These are phyloP conservation scores for Carex kokanica DNA, from an alignment of 176 grass and related monocot genomes.

Conservation along the genomic window DNA sequence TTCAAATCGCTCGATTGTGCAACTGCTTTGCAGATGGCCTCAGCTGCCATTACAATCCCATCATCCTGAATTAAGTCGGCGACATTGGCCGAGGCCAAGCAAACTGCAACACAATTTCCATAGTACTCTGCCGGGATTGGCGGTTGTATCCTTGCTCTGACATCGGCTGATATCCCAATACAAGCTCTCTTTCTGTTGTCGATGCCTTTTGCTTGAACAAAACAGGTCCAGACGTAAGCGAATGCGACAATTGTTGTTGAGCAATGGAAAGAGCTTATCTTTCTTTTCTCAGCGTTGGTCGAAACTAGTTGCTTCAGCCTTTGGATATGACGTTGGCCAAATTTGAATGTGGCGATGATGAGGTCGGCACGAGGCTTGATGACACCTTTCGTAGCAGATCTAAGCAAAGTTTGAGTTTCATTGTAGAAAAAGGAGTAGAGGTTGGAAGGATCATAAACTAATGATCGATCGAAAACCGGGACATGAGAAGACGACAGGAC, in stretches of 20 bases:
- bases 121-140: conserved; percentile 33
- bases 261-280: neutral
- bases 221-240: conserved; percentile 37
- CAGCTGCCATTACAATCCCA: neutral
- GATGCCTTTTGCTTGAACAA: neutral
- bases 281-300: neutral
- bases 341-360: conserved; percentile 28
- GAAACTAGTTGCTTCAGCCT: conserved; percentile 27
- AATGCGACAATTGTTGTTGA: conserved; percentile 23
- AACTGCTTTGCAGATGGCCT: conserved; percentile 13
- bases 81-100: neutral
- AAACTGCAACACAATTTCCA: conserved; percentile 29
- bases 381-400: neutral
- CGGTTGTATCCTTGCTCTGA: conserved; percentile 29
- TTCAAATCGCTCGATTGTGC: neutral
- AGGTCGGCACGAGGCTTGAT: neutral
- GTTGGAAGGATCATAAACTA: conserved; percentile 35
- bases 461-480: neutral
- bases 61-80: conserved; percentile 4
- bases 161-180: conserved; percentile 34
- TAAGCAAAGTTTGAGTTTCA: conserved; percentile 23
- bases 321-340: conserved; percentile 14
- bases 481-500: neutral
- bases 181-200: neutral
- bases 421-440: conserved; percentile 16